Base-by-base conservation (phyloP, 495 filamentous ascomycete species). In the Penicillium cataractarum region DNA sequence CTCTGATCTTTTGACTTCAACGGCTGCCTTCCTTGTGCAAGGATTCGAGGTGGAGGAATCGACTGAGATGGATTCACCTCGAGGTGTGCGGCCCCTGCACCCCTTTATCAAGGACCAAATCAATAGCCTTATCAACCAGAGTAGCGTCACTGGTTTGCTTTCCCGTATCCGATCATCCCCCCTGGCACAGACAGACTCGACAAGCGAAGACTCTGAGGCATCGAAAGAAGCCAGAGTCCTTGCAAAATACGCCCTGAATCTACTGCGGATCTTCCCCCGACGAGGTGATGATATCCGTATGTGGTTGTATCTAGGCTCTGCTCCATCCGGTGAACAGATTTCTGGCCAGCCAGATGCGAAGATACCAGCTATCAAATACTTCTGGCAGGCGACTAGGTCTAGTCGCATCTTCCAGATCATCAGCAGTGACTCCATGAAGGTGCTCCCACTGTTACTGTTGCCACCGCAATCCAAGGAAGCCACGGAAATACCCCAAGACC, bases 271-370 rank as follows among this genome's bases (percentile, higher is more conserved):
- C 57, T 99, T 99, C 65, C 95, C 93, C 21, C 81, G 84, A 9
- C 83, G 86, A 40, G 86, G 87, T 21, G 92, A 97, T 67, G 96
- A 98, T 55, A 96, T 98, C 55, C 89, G 93, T 1, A 96, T 98
- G 92, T 96, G 95, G 82, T 78, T 99, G 5, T 98, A 93, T 65
- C 78, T 93, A 15, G 89, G 92, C 0, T 92, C 92, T 32, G 87
- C 90, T 12, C 78, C 82, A 17, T 76, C 77, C 21, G 61, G 61
- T 1, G 66, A 72, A 29, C 65, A 69, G 15, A 35, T 63, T 3
- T 82, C 82, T 21, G 77, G 65, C 19, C 68, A 72, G 31, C 68
- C 74, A 9, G 71, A 70, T 15, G 69, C 67, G 6, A 78, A 82
- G 55, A 71, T 89, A 17, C 89, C 95, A 0, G 88, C 92, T 6